Conservation (phyloP, 2,329 filamentous ascomycete genomes). For the Fusarium staphyleae region DNA sequence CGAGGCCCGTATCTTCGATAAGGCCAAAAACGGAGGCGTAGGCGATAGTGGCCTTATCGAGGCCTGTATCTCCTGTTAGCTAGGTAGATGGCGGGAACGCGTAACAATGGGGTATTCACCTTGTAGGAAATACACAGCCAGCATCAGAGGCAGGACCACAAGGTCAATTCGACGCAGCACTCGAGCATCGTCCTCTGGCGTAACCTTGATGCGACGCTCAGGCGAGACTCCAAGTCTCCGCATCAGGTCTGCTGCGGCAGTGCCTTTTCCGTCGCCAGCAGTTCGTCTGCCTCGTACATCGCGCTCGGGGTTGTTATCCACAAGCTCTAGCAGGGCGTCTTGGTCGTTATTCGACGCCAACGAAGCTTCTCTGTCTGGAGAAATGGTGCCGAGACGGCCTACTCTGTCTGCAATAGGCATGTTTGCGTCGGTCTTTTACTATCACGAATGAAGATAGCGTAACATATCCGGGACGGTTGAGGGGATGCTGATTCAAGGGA, state of each 20-base stretch:
- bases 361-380: background rate
- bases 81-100: fast-evolving
- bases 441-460: too few relatives aligned
- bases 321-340: conserved; percentile 13
- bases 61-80: background rate
- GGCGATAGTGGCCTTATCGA: conserved; percentile 9
- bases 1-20: conserved; percentile 26
- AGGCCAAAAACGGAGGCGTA: conserved; percentile 28
- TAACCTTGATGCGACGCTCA: conserved; percentile 26
- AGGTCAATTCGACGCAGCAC: conserved; percentile 28
- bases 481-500: too few relatives aligned
- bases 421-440: too few relatives aligned
- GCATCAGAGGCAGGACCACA: conserved; percentile 32
- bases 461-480: too few relatives aligned
- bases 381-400: background rate
- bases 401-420: background rate
- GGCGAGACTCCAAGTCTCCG: conserved; percentile 22
- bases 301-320: conserved; percentile 1
- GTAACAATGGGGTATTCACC: background rate
- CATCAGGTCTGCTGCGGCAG: conserved; percentile 14
- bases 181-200: conserved; percentile 32
- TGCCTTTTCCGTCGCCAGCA: background rate
- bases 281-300: background rate
- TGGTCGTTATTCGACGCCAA: background rate
- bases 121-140: conserved; percentile 32